Base-by-base conservation (phyloP, 2,329 filamentous ascomycete species). In the Coleophoma eucalyptorum region DNA sequence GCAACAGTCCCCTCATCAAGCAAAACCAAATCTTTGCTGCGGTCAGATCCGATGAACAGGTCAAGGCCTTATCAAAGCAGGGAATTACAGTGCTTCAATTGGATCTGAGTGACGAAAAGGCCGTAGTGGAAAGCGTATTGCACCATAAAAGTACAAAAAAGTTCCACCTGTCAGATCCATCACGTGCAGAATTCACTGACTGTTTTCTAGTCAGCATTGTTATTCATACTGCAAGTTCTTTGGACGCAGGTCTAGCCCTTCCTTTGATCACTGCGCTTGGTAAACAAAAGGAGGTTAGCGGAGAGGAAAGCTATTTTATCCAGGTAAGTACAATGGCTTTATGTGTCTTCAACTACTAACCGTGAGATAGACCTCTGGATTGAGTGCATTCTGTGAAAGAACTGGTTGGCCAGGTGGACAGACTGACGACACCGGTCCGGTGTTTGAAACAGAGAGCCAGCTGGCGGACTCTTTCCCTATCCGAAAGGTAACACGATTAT, bases 211-310 rank as follows among this genome's bases (percentile, higher is more conserved):
- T 72, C 41, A 57, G 68, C 46, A 63, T 72, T 15, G 55, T 71
- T 26, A 50, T 72, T 13, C 65, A 72, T 46, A 66, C 62, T 1
- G 67, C 68, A 10, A 65, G 65, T 46, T 63, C 64, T 15, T 55
- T 67, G 18, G 59, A 67, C 8, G 52, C 59, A 11, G 38, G 21
- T 4, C 47, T 66, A 15, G 51, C 56, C 13, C 50, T 59, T 4
- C 55, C 66, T 50, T 50, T 72, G 5, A 58, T 72, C 37, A 59
- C 57, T 11, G 69, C 64, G 11, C 63, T 72, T 5, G 65, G 65
- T 16, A 55, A 65, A 16, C 64, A 62, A 8, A 63, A 55, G 2
- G 54, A 59, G 49, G 49, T 31, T 2, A 64, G 49, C 34, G 64
- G 61, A 16, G 57, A 56, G 11, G 52, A 66, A 5, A 57, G 55